Evolutionary conservation across 2,329 filamentous ascomycete genomes (phyloP).

Genomic region (Aureobasidium sp.): DNA sequence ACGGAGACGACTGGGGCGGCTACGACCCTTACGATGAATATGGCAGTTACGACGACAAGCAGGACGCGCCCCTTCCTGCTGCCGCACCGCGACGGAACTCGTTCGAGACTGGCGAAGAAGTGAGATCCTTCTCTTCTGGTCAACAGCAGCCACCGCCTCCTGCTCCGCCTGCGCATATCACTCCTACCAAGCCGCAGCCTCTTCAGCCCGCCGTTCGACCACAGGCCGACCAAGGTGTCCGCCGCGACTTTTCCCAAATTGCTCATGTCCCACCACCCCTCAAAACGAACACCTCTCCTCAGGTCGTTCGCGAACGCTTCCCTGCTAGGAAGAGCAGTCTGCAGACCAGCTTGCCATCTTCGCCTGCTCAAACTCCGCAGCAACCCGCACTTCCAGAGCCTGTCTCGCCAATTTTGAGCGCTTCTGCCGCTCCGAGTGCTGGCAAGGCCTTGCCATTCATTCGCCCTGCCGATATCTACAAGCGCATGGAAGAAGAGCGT

Average conservation of each 20-base stretch:
- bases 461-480: slow-evolving; percentile 69
- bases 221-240: slow-evolving; percentile 11
- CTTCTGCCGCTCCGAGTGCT: not conserved
- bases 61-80: slow-evolving; percentile 34
- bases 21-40: slow-evolving; percentile 48
- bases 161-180: not conserved
- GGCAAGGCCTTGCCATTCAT: slow-evolving; percentile 49
- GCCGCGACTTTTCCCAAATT: slow-evolving; percentile 44
- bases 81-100: slow-evolving; percentile 33
- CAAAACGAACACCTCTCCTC: slow-evolving; percentile 25
- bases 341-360: slow-evolving; percentile 29
- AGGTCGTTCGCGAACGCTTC: slow-evolving; percentile 19
- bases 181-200: not conserved
- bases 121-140: slow-evolving; percentile 34
- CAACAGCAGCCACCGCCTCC: not conserved
- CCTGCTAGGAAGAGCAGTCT: slow-evolving; percentile 49
- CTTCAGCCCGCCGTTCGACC: not conserved
- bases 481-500: slow-evolving; percentile 58
- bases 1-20: slow-evolving; percentile 88
- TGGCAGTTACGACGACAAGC: slow-evolving; percentile 40
- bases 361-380: slow-evolving; percentile 11
- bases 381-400: not conserved
- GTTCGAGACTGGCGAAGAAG: slow-evolving; percentile 47
- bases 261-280: slow-evolving; percentile 42
- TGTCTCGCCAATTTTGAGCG: slow-evolving; percentile 3